Base-by-base conservation (phyloP, 345 rosid species). In the Populus tremula region DNA sequence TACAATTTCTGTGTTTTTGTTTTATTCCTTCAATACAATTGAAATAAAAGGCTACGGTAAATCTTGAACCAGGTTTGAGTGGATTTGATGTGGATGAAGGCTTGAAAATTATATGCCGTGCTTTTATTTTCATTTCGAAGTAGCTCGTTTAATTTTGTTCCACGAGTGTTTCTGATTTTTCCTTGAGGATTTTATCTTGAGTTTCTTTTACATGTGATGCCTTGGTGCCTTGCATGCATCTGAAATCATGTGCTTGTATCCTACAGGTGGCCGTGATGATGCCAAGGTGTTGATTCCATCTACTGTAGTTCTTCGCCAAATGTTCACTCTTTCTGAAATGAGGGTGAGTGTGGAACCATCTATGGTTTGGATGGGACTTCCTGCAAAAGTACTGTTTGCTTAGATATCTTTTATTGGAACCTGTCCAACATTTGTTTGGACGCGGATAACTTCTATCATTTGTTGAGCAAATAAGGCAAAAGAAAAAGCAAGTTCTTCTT, bases 231-330 rank as follows among this genome's bases (percentile, higher is more conserved):
- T 59, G 29, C 64, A 59, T 23, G 23, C 25, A 25, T 23, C 56
- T 70, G 41, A 14, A 69, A 69, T 68, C 49, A 71, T 25, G 69
- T 59, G 62, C 74, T 71, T 79, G 29, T 61, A 70, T 85, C 81
- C 66, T 59, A 47, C 84, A 96, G 98, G 99, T 83, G 99, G 97
- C 67, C 92, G 85, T 64, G 99, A 96, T 85, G 98, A 96, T 88
- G 88, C 92, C 65, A 96, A 96, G 90, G 74, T 92, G 78, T 78
- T 81, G 54, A 85, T 94, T 80, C 93, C 97, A 50, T 89, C 93
- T 21, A 91, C 97, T 18, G 89, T 94, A 47, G 84, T 92, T 84
- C 91, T 96, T 38, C 97, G 91, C 20, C 27, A 85, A 90, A 90
- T 94, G 99, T 94, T 96, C 70, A 67, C 90, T 72, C 93, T 91